Evolutionary conservation across 306 rosid genomes (phyloP), one percentile per base, ranked within the genome.

Genomic region (Betula pendula): DNA sequence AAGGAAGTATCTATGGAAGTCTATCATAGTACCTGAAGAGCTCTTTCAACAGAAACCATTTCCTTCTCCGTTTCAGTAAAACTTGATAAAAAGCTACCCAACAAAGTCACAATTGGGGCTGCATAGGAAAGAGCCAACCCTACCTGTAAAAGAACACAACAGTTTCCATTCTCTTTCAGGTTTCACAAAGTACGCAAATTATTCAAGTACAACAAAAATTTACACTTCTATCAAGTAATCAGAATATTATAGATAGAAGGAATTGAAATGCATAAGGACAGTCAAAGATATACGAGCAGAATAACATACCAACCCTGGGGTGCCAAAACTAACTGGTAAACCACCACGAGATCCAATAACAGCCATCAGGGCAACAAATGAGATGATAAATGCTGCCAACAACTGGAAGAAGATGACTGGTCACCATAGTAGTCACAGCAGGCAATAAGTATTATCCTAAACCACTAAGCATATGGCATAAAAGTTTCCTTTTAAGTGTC

Each of bases 11-110:
- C 44, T 71, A 72, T 72, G 42, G 49, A 78, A 38, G 72, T 71
- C 40, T 52, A 33, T 48, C 49, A 84, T 77, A 78, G 77, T 90
- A 94, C 98, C 94, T 94, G 93, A 70, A 94, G 96, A 42, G 89
- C 85, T 89, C 97, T 85, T 88, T 94, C 98, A 79, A 94, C 81
- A 42, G 97, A 90, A 88, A 94, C 98, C 98, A 94, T 92, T 83
- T 94, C 98, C 83, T 94, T 94, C 82, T 94, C 98, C 66, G 97
- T 94, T 90, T 94, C 98, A 50, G 97, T 89, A 83, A 92, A 92
- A 78, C 98, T 94, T 68, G 95, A 86, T 74, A 94, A 82, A 76
- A 94, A 94, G 81, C 91, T 90, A 43, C 98, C 93, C 85, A 92
- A 67, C 84, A 87, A 75, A 70, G 97, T 85, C 53, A 94, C 97